Evolutionary conservation across 106 monocot species (phyloP).

Genomic region (Agapanthus africanus): DNA sequence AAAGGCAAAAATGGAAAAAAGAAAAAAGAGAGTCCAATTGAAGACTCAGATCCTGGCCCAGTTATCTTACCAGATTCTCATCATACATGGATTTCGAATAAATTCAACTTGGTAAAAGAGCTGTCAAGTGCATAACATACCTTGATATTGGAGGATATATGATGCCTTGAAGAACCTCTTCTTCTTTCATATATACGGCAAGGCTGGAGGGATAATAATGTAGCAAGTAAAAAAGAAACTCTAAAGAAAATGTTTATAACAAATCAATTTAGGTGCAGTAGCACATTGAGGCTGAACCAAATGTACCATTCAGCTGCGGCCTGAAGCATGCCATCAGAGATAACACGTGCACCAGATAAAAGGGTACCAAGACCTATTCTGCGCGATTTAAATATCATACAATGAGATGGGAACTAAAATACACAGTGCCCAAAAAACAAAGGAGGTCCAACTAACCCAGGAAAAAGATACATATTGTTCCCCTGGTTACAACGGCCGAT

Average conservation of each 20-base stretch:
- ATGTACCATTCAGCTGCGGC: slow-evolving; percentile 90
- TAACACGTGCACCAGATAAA: slow-evolving; percentile 81
- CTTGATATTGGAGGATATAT: slow-evolving; percentile 95
- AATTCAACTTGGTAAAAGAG: background rate
- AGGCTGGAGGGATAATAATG: slow-evolving; percentile 34
- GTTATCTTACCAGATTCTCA: background rate
- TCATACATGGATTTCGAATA: background rate
- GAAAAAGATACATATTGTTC: slow-evolving; percentile 97
- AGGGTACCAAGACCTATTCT: slow-evolving; percentile 94
- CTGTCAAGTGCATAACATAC: slow-evolving; percentile 20
- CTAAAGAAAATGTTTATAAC: slow-evolving; percentile 4
- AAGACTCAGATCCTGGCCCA: background rate
- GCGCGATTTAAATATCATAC: slow-evolving; percentile 9
- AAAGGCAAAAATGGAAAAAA: too few relatives aligned
- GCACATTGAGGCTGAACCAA: background rate
- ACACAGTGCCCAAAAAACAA: background rate
- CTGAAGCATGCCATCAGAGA: slow-evolving; percentile 99
- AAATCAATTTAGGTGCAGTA: background rate
- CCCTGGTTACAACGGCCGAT: slow-evolving; percentile 93
- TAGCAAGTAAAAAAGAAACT: background rate
- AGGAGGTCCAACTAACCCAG: slow-evolving; percentile 52
- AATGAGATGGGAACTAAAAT: background rate
- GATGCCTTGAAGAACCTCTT: slow-evolving; percentile 70
- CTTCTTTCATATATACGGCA: slow-evolving; percentile 95
- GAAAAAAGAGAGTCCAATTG: background rate